Conservation (phyloP, 148 eudicot species). For the Spergularia marina region DNA sequence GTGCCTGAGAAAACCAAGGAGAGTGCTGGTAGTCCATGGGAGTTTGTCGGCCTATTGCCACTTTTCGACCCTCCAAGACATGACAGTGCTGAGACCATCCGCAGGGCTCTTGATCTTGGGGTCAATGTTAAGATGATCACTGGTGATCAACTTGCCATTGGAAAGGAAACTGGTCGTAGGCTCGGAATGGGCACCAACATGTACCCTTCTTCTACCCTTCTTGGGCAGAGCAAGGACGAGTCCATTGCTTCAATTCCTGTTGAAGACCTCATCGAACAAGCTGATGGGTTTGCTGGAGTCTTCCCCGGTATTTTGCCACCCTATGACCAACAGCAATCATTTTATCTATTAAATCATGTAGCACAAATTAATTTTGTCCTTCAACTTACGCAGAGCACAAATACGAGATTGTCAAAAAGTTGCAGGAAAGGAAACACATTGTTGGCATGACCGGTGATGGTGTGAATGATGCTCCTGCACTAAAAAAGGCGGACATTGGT, state of each 20-base stretch:
- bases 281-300: constrained; percentile 97
- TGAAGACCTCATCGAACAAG: constrained; percentile 85
- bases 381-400: constrained; percentile 62
- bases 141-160: constrained; percentile 96
- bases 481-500: constrained; percentile 91
- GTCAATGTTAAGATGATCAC: constrained; percentile 99
- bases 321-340: not conserved
- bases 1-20: constrained; percentile 79
- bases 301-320: constrained; percentile 60
- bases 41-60: constrained; percentile 84
- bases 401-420: constrained; percentile 85
- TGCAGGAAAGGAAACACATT: constrained; percentile 89
- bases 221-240: constrained; percentile 64
- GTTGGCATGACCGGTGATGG: constrained; percentile 99
- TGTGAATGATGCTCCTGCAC: constrained; percentile 94
- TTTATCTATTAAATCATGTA: not conserved
- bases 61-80: constrained; percentile 95
- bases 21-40: constrained; percentile 77
- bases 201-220: constrained; percentile 90
- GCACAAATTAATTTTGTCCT: not conserved
- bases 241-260: constrained; percentile 58
- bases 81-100: constrained; percentile 95
- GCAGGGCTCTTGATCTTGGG: constrained; percentile 85
- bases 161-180: constrained; percentile 91
- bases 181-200: constrained; percentile 98